phyloP scores from a whole-genome alignment of 345 rosid species.

The Theobroma cacao region DNA sequence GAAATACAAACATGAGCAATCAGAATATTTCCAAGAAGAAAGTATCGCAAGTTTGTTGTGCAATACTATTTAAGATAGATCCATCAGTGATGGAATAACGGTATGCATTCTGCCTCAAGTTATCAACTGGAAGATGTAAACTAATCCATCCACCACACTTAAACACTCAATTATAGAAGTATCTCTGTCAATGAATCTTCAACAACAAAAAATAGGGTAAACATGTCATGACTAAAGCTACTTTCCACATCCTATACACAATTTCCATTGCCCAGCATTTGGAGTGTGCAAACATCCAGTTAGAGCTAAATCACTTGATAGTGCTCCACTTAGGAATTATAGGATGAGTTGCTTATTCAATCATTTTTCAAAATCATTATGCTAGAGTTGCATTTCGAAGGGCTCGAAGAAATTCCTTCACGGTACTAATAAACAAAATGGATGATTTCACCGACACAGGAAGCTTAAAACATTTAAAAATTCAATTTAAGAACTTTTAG shows the following conservation, averaged over 20 bases:
- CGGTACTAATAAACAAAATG: neutral
- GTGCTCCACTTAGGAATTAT: neutral
- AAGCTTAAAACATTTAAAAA: neutral
- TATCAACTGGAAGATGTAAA: neutral
- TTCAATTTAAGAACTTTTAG: neutral
- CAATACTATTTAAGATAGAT: neutral
- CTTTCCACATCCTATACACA: neutral
- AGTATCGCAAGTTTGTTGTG: neutral
- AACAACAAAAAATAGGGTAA: neutral
- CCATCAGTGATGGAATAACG: neutral
- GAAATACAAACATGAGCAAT: neutral
- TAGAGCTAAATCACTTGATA: neutral
- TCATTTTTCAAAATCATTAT: neutral
- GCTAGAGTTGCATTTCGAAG: neutral
- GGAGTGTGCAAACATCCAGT: neutral
- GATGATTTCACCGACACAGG: neutral
- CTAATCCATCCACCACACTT: neutral
- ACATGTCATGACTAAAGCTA: neutral
- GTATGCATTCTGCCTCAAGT: neutral
- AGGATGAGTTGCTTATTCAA: neutral
- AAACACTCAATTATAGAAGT: neutral
- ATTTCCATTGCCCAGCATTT: neutral
- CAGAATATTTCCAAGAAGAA: neutral
- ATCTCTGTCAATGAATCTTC: neutral
- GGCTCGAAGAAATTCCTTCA: neutral